Evolutionary conservation across 2,329 filamentous ascomycete genomes (phyloP).

Genomic region (Exophiala bonariae): DNA sequence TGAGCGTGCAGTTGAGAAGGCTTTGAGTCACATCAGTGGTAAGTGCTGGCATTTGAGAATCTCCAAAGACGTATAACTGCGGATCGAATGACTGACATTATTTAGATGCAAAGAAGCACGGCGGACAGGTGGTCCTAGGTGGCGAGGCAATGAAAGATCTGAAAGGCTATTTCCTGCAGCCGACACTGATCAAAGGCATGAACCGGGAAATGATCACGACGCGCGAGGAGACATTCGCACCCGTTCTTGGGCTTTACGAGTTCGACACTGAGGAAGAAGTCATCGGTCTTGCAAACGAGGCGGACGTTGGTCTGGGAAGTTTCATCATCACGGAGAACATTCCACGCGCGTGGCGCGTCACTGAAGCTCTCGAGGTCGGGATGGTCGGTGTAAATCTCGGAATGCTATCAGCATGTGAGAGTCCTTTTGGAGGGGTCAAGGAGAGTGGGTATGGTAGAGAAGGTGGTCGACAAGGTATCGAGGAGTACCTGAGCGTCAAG

Average conservation of each 20-base stretch:
- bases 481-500: conserved; percentile 30
- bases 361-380: conserved; percentile 74
- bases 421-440: conserved; percentile 31
- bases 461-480: conserved; percentile 50
- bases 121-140: conserved; percentile 31
- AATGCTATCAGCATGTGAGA: conserved; percentile 21
- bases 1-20: conserved; percentile 30
- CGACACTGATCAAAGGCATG: conserved; percentile 30
- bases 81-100: conserved; percentile 10
- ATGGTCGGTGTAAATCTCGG: conserved; percentile 71
- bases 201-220: conserved; percentile 38
- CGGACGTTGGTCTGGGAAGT: conserved; percentile 55
- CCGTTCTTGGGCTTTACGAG: conserved; percentile 32
- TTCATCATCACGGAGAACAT: conserved; percentile 55
- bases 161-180: conserved; percentile 40
- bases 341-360: conserved; percentile 61
- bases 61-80: no score
- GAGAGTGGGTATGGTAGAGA: conserved; percentile 52
- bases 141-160: conserved; percentile 23
- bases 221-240: conserved; percentile 61
- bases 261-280: conserved; percentile 61
- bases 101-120: conserved; percentile 31
- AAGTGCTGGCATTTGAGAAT: not conserved
- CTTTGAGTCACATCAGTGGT: conserved; percentile 27
- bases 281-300: conserved; percentile 55